Base-by-base conservation (phyloP, 176 grass and related monocot species). In the Urochloa ruziziensis region DNA sequence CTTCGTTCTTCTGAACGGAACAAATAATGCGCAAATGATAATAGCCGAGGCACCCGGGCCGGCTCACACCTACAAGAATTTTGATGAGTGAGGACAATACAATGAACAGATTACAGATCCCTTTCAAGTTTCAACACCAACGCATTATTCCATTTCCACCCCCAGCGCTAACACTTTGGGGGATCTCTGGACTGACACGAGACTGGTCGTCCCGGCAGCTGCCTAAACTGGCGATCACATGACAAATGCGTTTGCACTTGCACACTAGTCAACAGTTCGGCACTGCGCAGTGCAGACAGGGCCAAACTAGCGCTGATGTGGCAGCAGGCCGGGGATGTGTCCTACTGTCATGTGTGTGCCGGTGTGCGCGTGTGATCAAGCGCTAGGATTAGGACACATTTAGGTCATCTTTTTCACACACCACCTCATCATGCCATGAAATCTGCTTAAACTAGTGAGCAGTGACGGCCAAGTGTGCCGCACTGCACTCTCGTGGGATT, bases 251-350 rank as follows among this genome's bases (percentile, higher is more conserved):
- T 30, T 10, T 0, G 57, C n/a, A n/a, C n/a, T n/a, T n/a, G n/a
- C 58, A 33, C 58, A 10, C 17, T 10, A 79, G 76, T 79, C 76
- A 79, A 63, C 40, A 79, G 40, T 64, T 79, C 18, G 76, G 76
- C 76, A 4, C 17, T 62, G 56, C n/a, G 56, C 21, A 23, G 42
- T 33, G 15, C 27, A 30, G 77, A 73, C 43, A 80, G 1, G 67
- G 16, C 29, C 66, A 46, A 43, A 61, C 47, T 10, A 33, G 5
- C 17, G 7, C 49, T 33, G 70, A 75, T 15, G 73, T 53, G 37
- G 65, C 49, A 15, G 30, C 4, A 54, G 48, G 48, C 10, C 1
- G 72, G 28, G 30, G 34, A 23, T 17, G 54, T 58, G 19, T 27
- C n/a, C n/a, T n/a, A n/a, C n/a, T n/a, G n/a, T n/a, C n/a, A n/a